Percentiles rank a stretch among this genome's conserved stretches.
Evolutionary conservation across 129 eudicot species (phyloP).

Genomic region (Flaveria ramosissima): DNA sequence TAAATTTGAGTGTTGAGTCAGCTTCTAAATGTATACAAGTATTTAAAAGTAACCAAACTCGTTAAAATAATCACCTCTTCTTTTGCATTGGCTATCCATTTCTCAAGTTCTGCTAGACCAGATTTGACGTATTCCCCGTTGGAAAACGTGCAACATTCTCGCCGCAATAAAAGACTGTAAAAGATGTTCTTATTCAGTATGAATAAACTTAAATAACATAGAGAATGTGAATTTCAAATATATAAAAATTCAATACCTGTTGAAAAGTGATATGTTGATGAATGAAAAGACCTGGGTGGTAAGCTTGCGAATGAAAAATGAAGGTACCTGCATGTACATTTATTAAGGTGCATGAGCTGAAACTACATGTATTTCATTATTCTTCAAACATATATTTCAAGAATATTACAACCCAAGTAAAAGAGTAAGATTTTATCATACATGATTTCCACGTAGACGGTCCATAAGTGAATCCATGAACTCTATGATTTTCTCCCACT

Average conservation of each 20-base stretch:
- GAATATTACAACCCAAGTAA: background rate
- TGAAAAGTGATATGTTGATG: constrained; percentile 89
- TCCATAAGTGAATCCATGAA: constrained; percentile 94
- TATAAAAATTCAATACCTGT: constrained; percentile 55
- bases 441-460: constrained; percentile 80
- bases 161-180: constrained; percentile 80
- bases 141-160: constrained; percentile 97
- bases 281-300: constrained; percentile 96
- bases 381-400: constrained; percentile 15
- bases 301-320: constrained; percentile 96
- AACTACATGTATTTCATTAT: background rate
- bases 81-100: constrained; percentile 82
- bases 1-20: constrained; percentile 43
- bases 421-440: constrained; percentile 38
- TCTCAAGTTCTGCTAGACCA: constrained; percentile 95
- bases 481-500: constrained; percentile 94
- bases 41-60: background rate
- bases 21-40: background rate
- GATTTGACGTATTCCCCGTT: constrained; percentile 98
- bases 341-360: constrained; percentile 12
- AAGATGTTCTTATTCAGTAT: constrained; percentile 9
- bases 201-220: background rate
- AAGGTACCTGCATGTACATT: constrained; percentile 71
- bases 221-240: background rate
- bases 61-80: constrained; percentile 67